A percentile compares a stretch with the other conserved stretches of the same genome.
These are phyloP conservation scores for Thelephora ganbajun DNA, from an alignment of 768 basidiomycete species.

Conservation along the genomic window DNA sequence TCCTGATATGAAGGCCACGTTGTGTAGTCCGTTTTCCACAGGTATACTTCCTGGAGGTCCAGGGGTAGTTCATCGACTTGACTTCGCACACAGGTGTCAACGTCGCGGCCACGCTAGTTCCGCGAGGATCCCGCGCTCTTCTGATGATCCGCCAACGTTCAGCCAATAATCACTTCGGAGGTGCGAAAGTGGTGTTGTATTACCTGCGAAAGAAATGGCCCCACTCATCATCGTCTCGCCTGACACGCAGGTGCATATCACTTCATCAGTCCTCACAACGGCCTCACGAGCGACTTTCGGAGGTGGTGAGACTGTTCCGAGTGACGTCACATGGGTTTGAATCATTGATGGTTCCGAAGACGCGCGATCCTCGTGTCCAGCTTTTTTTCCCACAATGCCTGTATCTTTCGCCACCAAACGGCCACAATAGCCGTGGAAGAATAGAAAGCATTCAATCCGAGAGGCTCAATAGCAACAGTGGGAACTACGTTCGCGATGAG, in stretches of 20 bases:
- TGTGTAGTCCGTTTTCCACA: slow-evolving; percentile 15
- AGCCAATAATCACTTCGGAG: no score
- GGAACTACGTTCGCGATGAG: slow-evolving; percentile 29
- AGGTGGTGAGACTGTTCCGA: slow-evolving; percentile 56
- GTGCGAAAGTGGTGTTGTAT: slow-evolving; percentile 8
- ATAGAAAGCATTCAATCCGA: slow-evolving; percentile 63
- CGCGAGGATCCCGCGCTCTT: slow-evolving; percentile 62
- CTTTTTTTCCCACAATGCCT: slow-evolving; percentile 23
- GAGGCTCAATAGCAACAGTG: slow-evolving; percentile 53
- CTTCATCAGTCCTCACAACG: slow-evolving; percentile 38
- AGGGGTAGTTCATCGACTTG: slow-evolving; percentile 34
- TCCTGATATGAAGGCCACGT: slow-evolving; percentile 50
- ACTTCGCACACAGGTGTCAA: slow-evolving; percentile 50
- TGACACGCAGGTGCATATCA: slow-evolving; percentile 45
- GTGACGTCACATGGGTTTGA: slow-evolving; percentile 52
- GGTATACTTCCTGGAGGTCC: slow-evolving; percentile 16
- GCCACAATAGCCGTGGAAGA: slow-evolving; percentile 51
- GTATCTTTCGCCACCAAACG: slow-evolving; percentile 28
- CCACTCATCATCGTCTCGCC: slow-evolving; percentile 61
- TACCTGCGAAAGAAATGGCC: slow-evolving; percentile 43
- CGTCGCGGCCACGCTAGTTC: slow-evolving; percentile 66
- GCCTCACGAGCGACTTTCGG: slow-evolving; percentile 52
- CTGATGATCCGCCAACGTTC: slow-evolving; percentile 18
- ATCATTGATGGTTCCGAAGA: slow-evolving; percentile 17
- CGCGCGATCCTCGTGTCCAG: slow-evolving; percentile 18